Conservation (phyloP, 441 rosid genomes). For the Eruca vesicaria region DNA sequence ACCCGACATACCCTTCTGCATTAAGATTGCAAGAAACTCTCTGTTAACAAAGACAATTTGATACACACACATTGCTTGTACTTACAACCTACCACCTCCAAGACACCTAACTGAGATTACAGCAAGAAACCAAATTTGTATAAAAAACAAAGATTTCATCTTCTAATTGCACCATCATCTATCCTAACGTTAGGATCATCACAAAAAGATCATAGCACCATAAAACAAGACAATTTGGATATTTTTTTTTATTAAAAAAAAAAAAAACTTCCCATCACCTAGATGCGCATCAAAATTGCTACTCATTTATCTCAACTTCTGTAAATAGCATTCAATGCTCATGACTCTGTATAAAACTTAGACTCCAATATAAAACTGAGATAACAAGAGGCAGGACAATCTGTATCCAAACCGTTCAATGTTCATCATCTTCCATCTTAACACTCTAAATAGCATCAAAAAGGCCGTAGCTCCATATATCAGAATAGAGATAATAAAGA, state of each 20-base stretch:
- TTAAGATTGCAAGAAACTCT: background rate
- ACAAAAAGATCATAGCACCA: background rate
- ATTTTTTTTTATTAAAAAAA: too few relatives aligned
- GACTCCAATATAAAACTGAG: too few relatives aligned
- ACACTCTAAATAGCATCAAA: too few relatives aligned
- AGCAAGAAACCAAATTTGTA: background rate
- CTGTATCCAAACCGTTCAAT: too few relatives aligned
- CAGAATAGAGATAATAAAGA: too few relatives aligned
- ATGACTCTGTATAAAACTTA: background rate
- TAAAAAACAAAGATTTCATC: background rate
- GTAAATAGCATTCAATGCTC: background rate
- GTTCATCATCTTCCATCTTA: too few relatives aligned
- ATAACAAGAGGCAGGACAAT: too few relatives aligned
- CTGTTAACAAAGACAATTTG: too few relatives aligned
- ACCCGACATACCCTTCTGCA: background rate
- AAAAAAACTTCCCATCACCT: background rate
- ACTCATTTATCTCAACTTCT: background rate
- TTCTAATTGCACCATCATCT: background rate
- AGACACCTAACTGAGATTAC: background rate
- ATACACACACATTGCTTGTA: background rate
- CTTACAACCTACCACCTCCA: background rate
- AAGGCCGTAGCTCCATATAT: too few relatives aligned
- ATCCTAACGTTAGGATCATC: background rate
- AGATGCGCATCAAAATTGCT: slow-evolving; percentile 1
- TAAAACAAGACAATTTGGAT: background rate